phyloP scores from a whole-genome alignment of 176 grass and related monocot species.

The Saccharum spontaneum region DNA sequence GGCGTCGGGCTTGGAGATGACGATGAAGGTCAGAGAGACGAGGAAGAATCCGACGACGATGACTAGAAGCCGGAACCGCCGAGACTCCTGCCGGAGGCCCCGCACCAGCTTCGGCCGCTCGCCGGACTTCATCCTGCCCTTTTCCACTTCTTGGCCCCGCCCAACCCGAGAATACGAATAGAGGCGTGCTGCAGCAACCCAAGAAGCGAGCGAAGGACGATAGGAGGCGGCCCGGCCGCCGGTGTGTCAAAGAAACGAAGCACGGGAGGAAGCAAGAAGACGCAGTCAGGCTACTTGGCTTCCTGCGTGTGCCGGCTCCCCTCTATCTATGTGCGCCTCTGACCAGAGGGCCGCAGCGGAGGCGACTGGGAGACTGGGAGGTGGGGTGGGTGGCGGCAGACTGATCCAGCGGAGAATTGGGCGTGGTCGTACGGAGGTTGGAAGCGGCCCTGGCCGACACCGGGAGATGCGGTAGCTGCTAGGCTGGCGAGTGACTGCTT shows the following conservation, averaged over 20 bases:
- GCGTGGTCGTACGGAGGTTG: background rate
- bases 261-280: conserved; percentile 2
- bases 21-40: conserved; percentile 75
- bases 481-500: background rate
- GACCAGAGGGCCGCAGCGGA: background rate
- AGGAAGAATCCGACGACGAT: conserved; percentile 73
- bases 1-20: conserved; percentile 73
- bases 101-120: conserved; percentile 69
- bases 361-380: background rate
- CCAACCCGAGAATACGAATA: background rate
- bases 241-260: background rate
- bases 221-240: background rate
- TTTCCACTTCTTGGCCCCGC: background rate
- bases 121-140: conserved; percentile 50
- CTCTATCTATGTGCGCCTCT: background rate
- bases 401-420: background rate
- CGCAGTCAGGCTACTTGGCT: background rate
- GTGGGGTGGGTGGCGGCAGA: conserved; percentile 16
- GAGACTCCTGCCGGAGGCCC: conserved; percentile 58
- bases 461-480: background rate
- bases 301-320: background rate
- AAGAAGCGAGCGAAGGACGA: background rate
- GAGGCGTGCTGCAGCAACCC: background rate
- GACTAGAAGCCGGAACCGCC: conserved; percentile 59
- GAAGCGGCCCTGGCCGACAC: background rate